Evolutionary conservation across 768 basidiomycete genomes (phyloP), one percentile per base, ranked within the genome.

Genomic region (Myochromella boudieri): DNA sequence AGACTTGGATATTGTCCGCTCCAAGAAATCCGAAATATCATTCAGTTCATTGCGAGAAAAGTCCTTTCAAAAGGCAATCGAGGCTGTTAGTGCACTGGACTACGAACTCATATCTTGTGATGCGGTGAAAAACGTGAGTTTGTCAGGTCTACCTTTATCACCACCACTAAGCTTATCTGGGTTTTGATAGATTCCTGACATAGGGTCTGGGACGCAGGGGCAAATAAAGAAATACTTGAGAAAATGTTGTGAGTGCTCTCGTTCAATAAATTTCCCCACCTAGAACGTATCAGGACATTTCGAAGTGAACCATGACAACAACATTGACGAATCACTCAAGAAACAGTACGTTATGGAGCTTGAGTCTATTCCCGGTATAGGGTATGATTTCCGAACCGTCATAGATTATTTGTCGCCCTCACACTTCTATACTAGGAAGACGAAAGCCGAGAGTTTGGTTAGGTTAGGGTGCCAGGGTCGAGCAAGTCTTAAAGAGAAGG

Each of bases 391-490:
- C 17, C 15, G 4, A 4, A 15, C 12, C 14, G 12, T 1, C 39
- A n/a, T 36, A 10, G 20, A 14, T 28, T 41, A 33, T 27, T 36
- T 36, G 24, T 31, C 18, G 37, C 15, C 49, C 36, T 6, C 26
- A 29, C 18, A 25, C 33, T 43, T 29, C 42, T 37, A 14, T 40
- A 34, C 60, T 42, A 73, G 68, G 17, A 54, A 55, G 43, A 57
- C 49, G 14, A 68, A 60, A 17, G 80, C 80, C 7, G 60, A 66
- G 27, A 56, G 68, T n/a, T 68, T 85, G 2, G 69, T 76, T 31
- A 67, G 70, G 5, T 75, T 72, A 4, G 84, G 84, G 3, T 81
- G 78, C 48, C 61, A 44, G 42, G 67, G 68, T 1, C 15, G 77
- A 20, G 64, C 62, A 15, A 73, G 80, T 42, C 61, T 84, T 20